Conservation (phyloP, 768 basidiomycete genomes). For the Pleurotus giganteus region DNA sequence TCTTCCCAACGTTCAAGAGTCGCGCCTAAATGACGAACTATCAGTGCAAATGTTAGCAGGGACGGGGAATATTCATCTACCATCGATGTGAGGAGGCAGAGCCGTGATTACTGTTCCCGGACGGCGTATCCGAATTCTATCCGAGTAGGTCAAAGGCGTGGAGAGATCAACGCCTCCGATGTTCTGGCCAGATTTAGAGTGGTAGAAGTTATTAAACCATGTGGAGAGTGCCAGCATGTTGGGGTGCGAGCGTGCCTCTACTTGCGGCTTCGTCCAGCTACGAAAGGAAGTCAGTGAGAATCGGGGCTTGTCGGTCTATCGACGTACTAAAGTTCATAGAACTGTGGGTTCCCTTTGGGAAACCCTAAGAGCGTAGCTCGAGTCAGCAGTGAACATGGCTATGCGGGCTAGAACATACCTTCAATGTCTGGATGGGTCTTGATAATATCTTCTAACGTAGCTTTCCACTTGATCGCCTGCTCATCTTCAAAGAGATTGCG, state of each 20-base stretch:
- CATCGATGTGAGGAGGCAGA: constrained; percentile 44
- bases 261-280: constrained; percentile 50
- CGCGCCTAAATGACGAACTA: constrained; percentile 46
- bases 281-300: background rate
- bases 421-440: constrained; percentile 53
- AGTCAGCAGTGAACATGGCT: background rate
- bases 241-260: constrained; percentile 68
- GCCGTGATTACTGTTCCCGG: constrained; percentile 57
- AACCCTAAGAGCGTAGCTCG: constrained; percentile 33
- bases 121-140: constrained; percentile 71
- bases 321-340: constrained; percentile 70
- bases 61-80: constrained; percentile 22
- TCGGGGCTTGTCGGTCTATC: background rate
- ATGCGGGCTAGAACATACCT: constrained; percentile 33
- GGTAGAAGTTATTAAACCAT: constrained; percentile 69
- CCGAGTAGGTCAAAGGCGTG: constrained; percentile 67
- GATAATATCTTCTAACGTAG: constrained; percentile 52
- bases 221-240: constrained; percentile 54
- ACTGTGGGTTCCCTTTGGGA: constrained; percentile 62
- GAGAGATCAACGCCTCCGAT: constrained; percentile 57
- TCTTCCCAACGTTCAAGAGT: constrained; percentile 78
- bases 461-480: constrained; percentile 59
- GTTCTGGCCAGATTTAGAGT: constrained; percentile 31
- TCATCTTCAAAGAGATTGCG: constrained; percentile 55
- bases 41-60: constrained; percentile 9